Percentiles rank a stretch among this genome's conserved stretches.
phyloP scores from a whole-genome alignment of 140 eudicot species.

The Ambrosia hybrid region DNA sequence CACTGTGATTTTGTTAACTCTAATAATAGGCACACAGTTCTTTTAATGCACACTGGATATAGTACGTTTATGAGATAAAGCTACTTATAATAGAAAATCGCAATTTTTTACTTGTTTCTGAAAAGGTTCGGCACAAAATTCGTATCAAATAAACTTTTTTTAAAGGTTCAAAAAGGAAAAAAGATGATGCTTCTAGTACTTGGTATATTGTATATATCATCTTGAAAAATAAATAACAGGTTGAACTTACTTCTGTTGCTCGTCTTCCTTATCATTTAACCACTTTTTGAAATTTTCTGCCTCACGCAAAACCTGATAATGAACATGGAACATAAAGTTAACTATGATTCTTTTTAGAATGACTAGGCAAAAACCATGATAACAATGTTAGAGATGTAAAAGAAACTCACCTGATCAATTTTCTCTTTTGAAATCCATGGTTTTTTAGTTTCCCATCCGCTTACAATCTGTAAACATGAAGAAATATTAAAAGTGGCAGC shows the following conservation, averaged over 20 bases:
- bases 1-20: too few species aligned
- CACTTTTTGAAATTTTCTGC: conserved; percentile 75
- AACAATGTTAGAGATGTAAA: conserved; percentile 14
- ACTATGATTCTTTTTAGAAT: background rate
- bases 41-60: too few species aligned
- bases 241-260: conserved; percentile 76
- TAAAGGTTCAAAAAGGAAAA: too few species aligned
- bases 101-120: too few species aligned
- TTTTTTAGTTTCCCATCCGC: conserved; percentile 80
- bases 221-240: background rate
- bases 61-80: too few species aligned
- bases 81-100: too few species aligned
- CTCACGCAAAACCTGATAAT: conserved; percentile 44
- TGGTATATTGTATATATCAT: background rate
- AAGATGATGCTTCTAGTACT: too few species aligned
- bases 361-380: background rate
- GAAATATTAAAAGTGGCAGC: background rate
- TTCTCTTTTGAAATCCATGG: conserved; percentile 85
- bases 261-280: conserved; percentile 89
- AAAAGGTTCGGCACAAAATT: too few species aligned
- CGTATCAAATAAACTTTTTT: too few species aligned
- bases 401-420: conserved; percentile 65
- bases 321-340: conserved; percentile 4
- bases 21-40: too few species aligned
- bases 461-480: conserved; percentile 59